These are phyloP conservation scores for Papilionanthe hybrid DNA, from an alignment of 116 monocot genomes.

Conservation along the genomic window DNA sequence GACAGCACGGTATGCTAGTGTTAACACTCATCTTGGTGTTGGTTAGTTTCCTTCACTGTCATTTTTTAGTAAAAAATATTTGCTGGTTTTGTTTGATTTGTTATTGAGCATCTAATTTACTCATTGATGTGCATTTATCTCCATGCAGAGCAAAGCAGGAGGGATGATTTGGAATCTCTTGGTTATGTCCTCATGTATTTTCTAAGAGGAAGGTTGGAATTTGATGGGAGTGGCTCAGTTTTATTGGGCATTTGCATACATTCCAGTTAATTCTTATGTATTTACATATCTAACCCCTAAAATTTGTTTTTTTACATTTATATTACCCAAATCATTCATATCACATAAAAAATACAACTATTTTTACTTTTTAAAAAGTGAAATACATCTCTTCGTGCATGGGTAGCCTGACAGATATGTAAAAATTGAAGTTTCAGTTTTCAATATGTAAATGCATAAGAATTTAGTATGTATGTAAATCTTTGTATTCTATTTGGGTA, in stretches of 20 bases:
- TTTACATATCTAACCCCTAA: too few relatives aligned
- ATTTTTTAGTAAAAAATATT: neutral
- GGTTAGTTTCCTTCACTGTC: slow-evolving; percentile 20
- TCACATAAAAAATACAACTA: too few relatives aligned
- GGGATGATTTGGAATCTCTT: slow-evolving; percentile 89
- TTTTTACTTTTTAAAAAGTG: too few relatives aligned
- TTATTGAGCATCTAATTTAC: slow-evolving; percentile 28
- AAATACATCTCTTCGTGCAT: too few relatives aligned
- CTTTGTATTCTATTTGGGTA: neutral
- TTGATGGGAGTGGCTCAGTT: neutral
- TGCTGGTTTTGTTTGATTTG: slow-evolving; percentile 71
- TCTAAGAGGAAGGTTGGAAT: slow-evolving; percentile 71
- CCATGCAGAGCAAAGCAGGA: slow-evolving; percentile 77
- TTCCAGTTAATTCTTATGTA: too few relatives aligned
- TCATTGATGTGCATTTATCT: neutral
- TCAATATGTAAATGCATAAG: too few relatives aligned
- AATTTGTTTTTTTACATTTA: too few relatives aligned
- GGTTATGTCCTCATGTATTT: slow-evolving; percentile 92
- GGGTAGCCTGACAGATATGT: too few relatives aligned
- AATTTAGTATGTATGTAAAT: too few relatives aligned
- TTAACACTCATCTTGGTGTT: slow-evolving; percentile 67
- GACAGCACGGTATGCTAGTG: slow-evolving; percentile 65
- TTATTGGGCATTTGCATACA: neutral
- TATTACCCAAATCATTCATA: too few relatives aligned
- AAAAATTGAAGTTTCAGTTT: too few relatives aligned